Conservation (phyloP, 2,329 filamentous ascomycete species). For the Penicillium psychrosexuale region DNA sequence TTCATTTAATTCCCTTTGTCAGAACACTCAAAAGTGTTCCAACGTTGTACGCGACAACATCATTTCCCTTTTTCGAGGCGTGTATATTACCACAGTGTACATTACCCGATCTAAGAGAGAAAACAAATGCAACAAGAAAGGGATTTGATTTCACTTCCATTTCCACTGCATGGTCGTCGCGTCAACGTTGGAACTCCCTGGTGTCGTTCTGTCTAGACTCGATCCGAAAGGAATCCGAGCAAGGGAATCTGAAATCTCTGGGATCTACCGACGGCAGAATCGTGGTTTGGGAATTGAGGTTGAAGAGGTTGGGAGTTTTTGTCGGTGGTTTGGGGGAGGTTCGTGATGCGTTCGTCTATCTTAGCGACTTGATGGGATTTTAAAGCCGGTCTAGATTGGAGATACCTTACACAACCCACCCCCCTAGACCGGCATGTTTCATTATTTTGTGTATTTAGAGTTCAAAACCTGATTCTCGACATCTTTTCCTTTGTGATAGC, state of each 20-base stretch:
- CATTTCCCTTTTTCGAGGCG: conserved; percentile 38
- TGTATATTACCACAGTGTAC: conserved; percentile 42
- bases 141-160: conserved; percentile 21
- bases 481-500: conserved; percentile 25
- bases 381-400: conserved; percentile 28
- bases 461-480: conserved; percentile 37
- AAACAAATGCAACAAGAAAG: conserved; percentile 15
- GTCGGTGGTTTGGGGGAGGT: neutral
- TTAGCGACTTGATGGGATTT: conserved; percentile 27
- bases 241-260: conserved; percentile 1
- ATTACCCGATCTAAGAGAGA: conserved; percentile 40
- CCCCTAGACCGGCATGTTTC: conserved; percentile 33
- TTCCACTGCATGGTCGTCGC: conserved; percentile 4
- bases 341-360: conserved; percentile 14
- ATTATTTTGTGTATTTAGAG: conserved; percentile 43
- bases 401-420: conserved; percentile 18
- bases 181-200: neutral
- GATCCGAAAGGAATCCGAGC: conserved; percentile 9
- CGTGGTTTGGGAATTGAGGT: neutral
- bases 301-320: neutral
- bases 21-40: conserved; percentile 10
- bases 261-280: neutral
- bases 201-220: conserved; percentile 8
- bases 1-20: conserved; percentile 28
- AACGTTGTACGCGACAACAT: conserved; percentile 18